Conservation (phyloP, 305 asterid genomes). For the Fraxinus albicans region DNA sequence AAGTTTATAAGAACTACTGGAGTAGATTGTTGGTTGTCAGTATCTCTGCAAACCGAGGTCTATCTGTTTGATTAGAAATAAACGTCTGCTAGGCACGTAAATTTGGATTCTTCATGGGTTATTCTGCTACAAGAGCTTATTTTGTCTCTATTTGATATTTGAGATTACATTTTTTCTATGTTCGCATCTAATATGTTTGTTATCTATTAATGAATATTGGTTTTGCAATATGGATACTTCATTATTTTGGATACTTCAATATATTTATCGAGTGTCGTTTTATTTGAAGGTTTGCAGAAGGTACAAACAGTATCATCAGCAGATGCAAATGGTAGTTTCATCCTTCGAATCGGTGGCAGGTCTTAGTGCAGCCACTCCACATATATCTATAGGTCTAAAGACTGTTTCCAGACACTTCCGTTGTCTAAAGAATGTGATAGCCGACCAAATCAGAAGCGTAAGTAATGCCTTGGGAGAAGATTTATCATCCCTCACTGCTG, state of each 20-base stretch:
- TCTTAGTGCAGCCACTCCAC: conserved; percentile 71
- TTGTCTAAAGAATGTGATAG: conserved; percentile 47
- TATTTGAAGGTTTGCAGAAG: conserved; percentile 58
- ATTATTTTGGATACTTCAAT: background rate
- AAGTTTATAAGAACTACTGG: background rate
- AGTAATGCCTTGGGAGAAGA: conserved; percentile 60
- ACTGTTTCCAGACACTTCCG: conserved; percentile 56
- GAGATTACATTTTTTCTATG: background rate
- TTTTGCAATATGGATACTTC: background rate
- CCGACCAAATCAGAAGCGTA: conserved; percentile 44
- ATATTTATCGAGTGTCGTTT: background rate
- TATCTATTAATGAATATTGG: background rate
- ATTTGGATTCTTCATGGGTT: background rate
- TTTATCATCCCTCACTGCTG: conserved; percentile 33
- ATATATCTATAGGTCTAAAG: conserved; percentile 57
- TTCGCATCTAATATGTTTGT: background rate
- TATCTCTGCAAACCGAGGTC: background rate
- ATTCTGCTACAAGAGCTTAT: background rate
- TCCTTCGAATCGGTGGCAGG: conserved; percentile 85
- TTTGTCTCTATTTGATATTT: background rate
- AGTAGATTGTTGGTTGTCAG: background rate
- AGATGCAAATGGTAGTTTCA: conserved; percentile 81
- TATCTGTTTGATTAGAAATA: background rate
- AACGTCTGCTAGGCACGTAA: background rate
- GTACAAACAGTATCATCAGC: conserved; percentile 80